These are phyloP conservation scores for Lomentospora prolificans DNA, from an alignment of 2,329 filamentous ascomycete species.

Conservation along the genomic window DNA sequence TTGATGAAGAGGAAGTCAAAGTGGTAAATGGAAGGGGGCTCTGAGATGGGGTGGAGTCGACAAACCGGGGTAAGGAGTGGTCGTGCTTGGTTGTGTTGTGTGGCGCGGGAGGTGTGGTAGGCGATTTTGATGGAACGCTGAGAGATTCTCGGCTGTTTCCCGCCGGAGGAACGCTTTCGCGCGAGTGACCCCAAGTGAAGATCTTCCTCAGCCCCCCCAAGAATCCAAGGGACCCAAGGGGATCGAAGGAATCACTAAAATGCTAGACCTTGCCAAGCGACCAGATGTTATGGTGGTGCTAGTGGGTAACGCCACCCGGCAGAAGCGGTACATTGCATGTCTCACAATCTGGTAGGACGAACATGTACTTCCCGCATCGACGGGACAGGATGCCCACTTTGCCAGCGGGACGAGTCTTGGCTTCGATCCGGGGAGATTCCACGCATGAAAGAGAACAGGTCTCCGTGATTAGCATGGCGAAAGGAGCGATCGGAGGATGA, in stretches of 20 bases:
- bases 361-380: not conserved
- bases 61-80: not conserved
- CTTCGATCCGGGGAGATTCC: not conserved
- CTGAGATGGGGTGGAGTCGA: slow-evolving; percentile 1
- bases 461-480: not conserved
- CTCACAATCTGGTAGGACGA: not conserved
- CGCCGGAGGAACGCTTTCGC: not conserved
- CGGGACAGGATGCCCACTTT: not conserved
- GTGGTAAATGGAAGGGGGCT: not conserved
- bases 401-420: not conserved
- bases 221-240: too few relatives aligned
- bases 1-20: not conserved
- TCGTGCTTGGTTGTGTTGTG: not conserved
- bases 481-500: not conserved
- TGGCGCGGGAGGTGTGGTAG: not conserved
- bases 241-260: too few relatives aligned
- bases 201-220: not conserved
- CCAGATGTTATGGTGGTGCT: not conserved
- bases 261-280: not conserved
- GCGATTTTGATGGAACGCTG: not conserved
- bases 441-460: not conserved
- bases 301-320: not conserved
- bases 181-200: not conserved
- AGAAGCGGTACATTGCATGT: not conserved
- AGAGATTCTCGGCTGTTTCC: not conserved